These are phyloP conservation scores for Agarophyton chilense DNA, from an alignment of 23 red algal species.

Conservation along the genomic window DNA sequence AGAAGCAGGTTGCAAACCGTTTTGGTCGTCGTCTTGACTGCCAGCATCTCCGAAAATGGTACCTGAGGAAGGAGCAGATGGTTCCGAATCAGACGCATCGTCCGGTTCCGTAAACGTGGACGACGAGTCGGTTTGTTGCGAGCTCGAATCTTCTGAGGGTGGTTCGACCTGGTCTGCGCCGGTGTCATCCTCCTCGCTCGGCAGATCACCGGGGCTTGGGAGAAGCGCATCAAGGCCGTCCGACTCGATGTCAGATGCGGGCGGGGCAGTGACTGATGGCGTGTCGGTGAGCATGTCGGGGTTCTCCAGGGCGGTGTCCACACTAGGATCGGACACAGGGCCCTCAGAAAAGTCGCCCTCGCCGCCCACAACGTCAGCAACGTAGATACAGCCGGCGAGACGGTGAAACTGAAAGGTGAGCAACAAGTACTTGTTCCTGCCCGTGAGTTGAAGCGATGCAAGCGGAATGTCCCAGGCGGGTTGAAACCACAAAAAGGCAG, in stretches of 20 bases:
- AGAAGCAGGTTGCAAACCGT: not conserved
- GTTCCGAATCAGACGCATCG: not conserved
- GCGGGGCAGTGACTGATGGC: not conserved
- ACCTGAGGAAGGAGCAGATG: not conserved
- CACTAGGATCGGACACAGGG: slow-evolving; percentile 25
- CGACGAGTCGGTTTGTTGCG: not conserved
- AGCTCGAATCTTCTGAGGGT: not conserved
- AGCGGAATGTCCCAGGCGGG: slow-evolving; percentile 24
- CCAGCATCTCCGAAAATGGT: slow-evolving; percentile 12
- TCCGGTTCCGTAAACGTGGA: not conserved
- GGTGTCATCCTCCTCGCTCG: not conserved
- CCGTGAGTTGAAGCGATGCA: not conserved
- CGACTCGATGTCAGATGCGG: not conserved
- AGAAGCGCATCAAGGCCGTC: not conserved
- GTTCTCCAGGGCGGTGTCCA: not conserved
- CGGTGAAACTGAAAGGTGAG: not conserved
- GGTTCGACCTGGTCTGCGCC: not conserved
- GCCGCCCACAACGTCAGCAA: slow-evolving; percentile 28
- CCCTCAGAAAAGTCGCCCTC: not conserved
- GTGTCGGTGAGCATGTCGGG: not conserved
- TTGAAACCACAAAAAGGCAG: slow-evolving; percentile 46
- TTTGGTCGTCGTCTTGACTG: not conserved
- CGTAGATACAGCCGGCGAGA: slow-evolving; percentile 17
- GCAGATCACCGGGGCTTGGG: not conserved
- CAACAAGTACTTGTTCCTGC: slow-evolving; percentile 10